These are phyloP conservation scores for Tephrocybe rancida DNA, from an alignment of 768 basidiomycete genomes.

Conservation along the genomic window DNA sequence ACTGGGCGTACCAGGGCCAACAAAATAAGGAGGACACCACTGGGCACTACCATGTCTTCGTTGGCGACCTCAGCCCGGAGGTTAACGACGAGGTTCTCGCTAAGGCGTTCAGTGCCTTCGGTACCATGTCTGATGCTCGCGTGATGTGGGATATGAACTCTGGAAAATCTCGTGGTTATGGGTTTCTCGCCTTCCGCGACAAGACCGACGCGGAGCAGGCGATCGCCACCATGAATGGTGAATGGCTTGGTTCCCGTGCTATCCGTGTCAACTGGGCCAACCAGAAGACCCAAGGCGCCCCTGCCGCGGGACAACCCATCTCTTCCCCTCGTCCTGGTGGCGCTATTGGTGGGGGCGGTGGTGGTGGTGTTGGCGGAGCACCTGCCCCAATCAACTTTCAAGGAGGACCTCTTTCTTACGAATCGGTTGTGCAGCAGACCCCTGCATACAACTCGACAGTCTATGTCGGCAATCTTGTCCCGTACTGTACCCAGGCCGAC, in stretches of 20 bases:
- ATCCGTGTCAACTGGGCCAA: constrained; percentile 99
- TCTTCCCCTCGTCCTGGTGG: constrained; percentile 45
- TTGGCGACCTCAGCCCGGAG: constrained; percentile 99
- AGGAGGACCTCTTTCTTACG: constrained; percentile 88
- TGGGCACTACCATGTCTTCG: constrained; percentile 97
- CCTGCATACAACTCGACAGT: constrained; percentile 94
- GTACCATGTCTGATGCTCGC: constrained; percentile 93
- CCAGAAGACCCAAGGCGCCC: constrained; percentile 90
- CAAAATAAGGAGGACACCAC: constrained; percentile 99
- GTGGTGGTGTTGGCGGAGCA: constrained; percentile 61
- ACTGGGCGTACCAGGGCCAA: constrained; percentile 99
- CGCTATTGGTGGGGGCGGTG: constrained; percentile 50
- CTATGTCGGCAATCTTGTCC: constrained; percentile 98
- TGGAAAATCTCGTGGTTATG: constrained; percentile 97
- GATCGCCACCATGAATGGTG: constrained; percentile 99
- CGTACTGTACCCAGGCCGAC: constrained; percentile 96
- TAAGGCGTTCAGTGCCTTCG: constrained; percentile 98
- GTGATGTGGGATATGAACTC: constrained; percentile 99
- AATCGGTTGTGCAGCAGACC: constrained; percentile 91
- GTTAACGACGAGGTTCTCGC: constrained; percentile 96
- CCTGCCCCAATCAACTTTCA: constrained; percentile 92
- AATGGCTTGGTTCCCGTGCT: constrained; percentile 97
- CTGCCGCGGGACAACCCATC: constrained; percentile 26
- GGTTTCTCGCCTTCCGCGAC: constrained; percentile 98
- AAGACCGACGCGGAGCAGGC: constrained; percentile 99